These are phyloP conservation scores for Conoideocrella luteorostrata DNA, from an alignment of 2,329 filamentous ascomycete genomes.

Conservation along the genomic window DNA sequence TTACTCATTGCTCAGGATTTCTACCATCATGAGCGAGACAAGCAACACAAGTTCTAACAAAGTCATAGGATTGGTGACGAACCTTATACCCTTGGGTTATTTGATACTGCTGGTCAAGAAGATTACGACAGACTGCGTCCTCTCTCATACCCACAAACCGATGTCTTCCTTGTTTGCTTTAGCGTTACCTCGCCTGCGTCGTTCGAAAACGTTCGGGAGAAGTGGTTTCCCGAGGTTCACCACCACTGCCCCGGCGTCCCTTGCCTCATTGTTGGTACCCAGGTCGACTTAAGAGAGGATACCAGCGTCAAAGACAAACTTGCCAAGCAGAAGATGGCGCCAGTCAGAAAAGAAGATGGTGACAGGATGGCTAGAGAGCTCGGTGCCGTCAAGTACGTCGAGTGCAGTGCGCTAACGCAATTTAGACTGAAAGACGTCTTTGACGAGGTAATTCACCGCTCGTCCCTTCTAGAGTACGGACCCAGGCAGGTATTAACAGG, in stretches of 20 bases:
- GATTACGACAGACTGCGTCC: slow-evolving; percentile 97
- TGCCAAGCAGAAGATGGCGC: slow-evolving; percentile 90
- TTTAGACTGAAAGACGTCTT: slow-evolving; percentile 99
- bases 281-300: slow-evolving; percentile 93
- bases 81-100: slow-evolving; percentile 92
- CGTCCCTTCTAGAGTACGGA: no score
- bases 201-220: slow-evolving; percentile 98
- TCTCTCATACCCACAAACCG: slow-evolving; percentile 95
- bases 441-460: slow-evolving; percentile 68
- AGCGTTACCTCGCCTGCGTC: slow-evolving; percentile 95
- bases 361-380: slow-evolving; percentile 95
- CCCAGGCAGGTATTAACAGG: no score
- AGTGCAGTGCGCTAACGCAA: slow-evolving; percentile 96
- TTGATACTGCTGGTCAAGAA: slow-evolving; percentile 98
- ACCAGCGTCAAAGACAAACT: slow-evolving; percentile 83
- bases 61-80: slow-evolving; percentile 87
- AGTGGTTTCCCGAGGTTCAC: slow-evolving; percentile 98
- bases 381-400: slow-evolving; percentile 97
- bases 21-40: no score
- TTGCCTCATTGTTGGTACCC: slow-evolving; percentile 94
- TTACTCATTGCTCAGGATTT: no score
- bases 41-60: slow-evolving; percentile 10
- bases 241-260: slow-evolving; percentile 98
- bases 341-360: slow-evolving; percentile 86
- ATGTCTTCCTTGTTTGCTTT: slow-evolving; percentile 98